A percentile compares a stretch with the other conserved stretches of the same genome.
Evolutionary conservation across 202 grass and related monocot species (phyloP).

Genomic region (Saccharum hybrid): DNA sequence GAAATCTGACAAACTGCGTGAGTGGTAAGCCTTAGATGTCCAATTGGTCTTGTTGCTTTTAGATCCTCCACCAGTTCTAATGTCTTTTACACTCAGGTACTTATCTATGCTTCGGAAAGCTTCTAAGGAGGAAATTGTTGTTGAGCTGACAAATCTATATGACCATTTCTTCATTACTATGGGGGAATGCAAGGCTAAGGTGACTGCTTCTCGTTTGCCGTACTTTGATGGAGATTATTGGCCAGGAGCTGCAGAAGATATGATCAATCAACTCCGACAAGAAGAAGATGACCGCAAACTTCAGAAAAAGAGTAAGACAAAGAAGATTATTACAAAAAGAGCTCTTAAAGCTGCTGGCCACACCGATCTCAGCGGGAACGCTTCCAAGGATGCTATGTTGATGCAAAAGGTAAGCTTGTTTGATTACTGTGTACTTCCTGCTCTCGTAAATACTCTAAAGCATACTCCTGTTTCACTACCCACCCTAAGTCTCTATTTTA

Average conservation of each 20-base stretch:
- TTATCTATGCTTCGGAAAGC: conserved; percentile 98
- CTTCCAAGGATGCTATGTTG: conserved; percentile 96
- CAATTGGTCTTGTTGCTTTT: conserved; percentile 8
- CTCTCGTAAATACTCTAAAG: conserved; percentile 9
- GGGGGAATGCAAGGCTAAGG: conserved; percentile 90
- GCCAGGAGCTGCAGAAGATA: conserved; percentile 98
- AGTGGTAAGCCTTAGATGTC: conserved; percentile 69
- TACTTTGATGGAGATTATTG: conserved; percentile 99
- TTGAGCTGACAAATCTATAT: conserved; percentile 90
- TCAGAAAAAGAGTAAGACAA: conserved; percentile 93
- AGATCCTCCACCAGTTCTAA: conserved; percentile 33
- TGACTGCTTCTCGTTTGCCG: conserved; percentile 92
- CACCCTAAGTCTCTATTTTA: not conserved
- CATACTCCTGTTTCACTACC: not conserved
- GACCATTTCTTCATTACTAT: conserved; percentile 84
- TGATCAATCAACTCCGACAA: conserved; percentile 94
- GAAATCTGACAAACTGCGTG: conserved; percentile 97
- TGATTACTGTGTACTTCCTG: conserved; percentile 28
- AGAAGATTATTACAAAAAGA: conserved; percentile 90
- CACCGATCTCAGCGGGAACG: conserved; percentile 81
- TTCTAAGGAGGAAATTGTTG: conserved; percentile 89
- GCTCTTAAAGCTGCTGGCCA: conserved; percentile 93
- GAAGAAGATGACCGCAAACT: conserved; percentile 92
- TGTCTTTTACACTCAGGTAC: conserved; percentile 68
- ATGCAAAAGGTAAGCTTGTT: conserved; percentile 83